A percentile compares a stretch with the other conserved stretches of the same genome.
phyloP scores from a whole-genome alignment of 2,329 filamentous ascomycete species.

The Cladophialophora bantiana region DNA sequence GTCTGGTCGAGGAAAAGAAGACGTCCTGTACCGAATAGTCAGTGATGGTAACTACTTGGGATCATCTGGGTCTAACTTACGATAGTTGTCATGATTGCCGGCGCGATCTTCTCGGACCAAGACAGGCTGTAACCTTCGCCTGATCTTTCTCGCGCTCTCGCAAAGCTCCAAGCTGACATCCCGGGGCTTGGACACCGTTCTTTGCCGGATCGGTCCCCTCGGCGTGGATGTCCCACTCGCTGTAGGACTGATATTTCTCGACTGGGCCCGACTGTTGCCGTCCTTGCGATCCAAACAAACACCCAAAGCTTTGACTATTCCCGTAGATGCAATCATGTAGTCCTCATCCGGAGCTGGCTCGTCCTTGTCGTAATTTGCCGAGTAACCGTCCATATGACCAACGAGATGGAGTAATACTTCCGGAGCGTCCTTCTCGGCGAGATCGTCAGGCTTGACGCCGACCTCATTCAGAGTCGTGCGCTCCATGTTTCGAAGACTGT shows the following conservation, averaged over 20 bases:
- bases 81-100: conserved; percentile 76
- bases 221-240: conserved; percentile 63
- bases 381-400: conserved; percentile 67
- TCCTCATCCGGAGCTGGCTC: conserved; percentile 83
- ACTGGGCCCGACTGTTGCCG: conserved; percentile 51
- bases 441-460: conserved; percentile 55
- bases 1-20: conserved; percentile 88
- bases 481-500: conserved; percentile 91
- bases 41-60: conserved; percentile 38
- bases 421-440: conserved; percentile 67
- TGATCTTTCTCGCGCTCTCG: conserved; percentile 86
- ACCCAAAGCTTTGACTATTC: conserved; percentile 90
- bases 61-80: conserved; percentile 59
- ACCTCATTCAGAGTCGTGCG: conserved; percentile 71
- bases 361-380: conserved; percentile 64
- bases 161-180: conserved; percentile 93
- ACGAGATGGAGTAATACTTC: conserved; percentile 88
- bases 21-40: conserved; percentile 61
- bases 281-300: conserved; percentile 86
- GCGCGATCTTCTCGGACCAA: conserved; percentile 75
- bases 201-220: conserved; percentile 54
- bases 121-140: conserved; percentile 80
- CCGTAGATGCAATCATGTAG: conserved; percentile 94
- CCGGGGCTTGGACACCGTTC: conserved; percentile 72
- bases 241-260: conserved; percentile 50